Evolutionary conservation across 1,284 basidiomycete species (phyloP), one percentile per base, ranked within the genome.

Genomic region (Cryptococcus neoformans): DNA sequence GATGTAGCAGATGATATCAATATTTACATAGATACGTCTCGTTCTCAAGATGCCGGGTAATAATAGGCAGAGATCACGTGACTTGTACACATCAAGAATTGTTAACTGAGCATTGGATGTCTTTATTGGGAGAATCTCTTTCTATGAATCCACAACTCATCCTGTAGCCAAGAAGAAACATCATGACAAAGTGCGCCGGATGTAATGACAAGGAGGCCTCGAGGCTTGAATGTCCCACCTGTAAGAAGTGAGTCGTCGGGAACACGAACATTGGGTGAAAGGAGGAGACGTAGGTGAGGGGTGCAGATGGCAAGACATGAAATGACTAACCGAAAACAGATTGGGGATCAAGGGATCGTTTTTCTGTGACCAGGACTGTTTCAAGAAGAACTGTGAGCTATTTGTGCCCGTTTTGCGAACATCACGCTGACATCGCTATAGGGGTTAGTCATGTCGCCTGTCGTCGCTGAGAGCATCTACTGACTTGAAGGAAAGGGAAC

Each of bases 291-390:
- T 35, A 34, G 38, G 46, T 37, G 37, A 37, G 44, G 14, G 16
- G 14, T 38, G 45, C 17, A 9, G 42, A 21, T 51, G 49, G 21
- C 5, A 14, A 38, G 53, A 17, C 12, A 47, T 36, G 42, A 49
- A n/a, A 37, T 44, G 44, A 28, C 39, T 52, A 28, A 49, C 10
- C n/a, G 44, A 5, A 12, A 44, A 16, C 55, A 77, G 77, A 59
- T 63, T 79, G 34, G 76, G 76, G 28, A 78, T 79, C 54, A 64
- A 66, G 9, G 77, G 76, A 21, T 75, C 73, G 47, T 79, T 75
- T 66, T 79, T 78, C 72, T 78, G 76, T 57, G 76, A 78, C 58
- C 78, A 79, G 61, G 71, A 68, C 40, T 79, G 78, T 60, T 79
- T 79, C 70, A 78, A 79, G 68, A 70, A 68, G 57, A 76, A 67